Conservation (phyloP, 2,329 filamentous ascomycete species). For the Ceratocystis variospora region DNA sequence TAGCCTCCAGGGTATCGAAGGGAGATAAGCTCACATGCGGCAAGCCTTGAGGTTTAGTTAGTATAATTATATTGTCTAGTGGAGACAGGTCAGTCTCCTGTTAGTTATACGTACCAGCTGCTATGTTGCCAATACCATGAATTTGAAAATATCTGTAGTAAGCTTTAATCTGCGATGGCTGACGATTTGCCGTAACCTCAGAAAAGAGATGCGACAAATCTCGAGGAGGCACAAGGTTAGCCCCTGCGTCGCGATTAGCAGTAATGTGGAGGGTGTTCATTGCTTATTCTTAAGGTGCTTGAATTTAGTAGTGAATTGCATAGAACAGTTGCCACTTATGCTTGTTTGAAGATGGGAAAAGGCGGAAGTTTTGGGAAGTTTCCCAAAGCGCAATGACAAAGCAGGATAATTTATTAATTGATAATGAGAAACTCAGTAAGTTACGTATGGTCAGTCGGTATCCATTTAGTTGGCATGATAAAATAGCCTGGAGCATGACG, state of each 20-base stretch:
- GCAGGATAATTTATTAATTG: conserved; percentile 14
- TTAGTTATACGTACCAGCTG: conserved; percentile 39
- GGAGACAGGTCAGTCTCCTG: conserved; percentile 19
- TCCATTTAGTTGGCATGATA: too few species aligned
- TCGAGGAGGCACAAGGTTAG: conserved; percentile 35
- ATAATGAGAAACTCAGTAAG: conserved; percentile 8
- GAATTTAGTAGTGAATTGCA: too few species aligned
- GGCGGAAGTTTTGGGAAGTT: background rate
- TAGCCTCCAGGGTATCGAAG: conserved; percentile 78
- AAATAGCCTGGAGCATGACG: background rate
- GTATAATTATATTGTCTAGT: background rate
- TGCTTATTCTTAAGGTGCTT: background rate
- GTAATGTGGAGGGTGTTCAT: background rate
- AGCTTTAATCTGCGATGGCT: conserved; percentile 55
- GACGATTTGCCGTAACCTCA: conserved; percentile 49
- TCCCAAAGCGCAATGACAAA: background rate
- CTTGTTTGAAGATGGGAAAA: background rate
- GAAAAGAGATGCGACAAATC: conserved; percentile 74
- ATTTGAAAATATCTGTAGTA: conserved; percentile 75
- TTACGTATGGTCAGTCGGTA: background rate
- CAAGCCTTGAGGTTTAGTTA: conserved; percentile 41
- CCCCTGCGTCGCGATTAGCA: background rate
- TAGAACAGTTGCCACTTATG: background rate
- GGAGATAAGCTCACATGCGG: conserved; percentile 75
- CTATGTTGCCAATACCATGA: conserved; percentile 47